These are phyloP conservation scores for Mikania micrantha DNA, from an alignment of 129 eudicot genomes.

Conservation along the genomic window DNA sequence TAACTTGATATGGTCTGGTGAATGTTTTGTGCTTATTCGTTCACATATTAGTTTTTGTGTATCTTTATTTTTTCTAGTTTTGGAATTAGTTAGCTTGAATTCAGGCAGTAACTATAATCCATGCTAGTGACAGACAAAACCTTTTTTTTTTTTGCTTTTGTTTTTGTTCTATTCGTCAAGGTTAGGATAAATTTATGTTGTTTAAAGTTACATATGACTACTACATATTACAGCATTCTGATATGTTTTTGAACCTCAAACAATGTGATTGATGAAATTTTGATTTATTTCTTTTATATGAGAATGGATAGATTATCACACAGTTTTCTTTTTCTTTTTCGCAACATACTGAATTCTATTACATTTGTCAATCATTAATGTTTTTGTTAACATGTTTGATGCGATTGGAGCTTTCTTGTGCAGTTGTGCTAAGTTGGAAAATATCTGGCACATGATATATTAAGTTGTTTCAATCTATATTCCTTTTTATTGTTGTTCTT, in stretches of 20 bases:
- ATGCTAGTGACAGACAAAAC: neutral
- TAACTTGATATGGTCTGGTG: neutral
- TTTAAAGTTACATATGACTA: neutral
- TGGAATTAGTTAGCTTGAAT: neutral
- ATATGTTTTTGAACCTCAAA: neutral
- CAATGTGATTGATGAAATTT: neutral
- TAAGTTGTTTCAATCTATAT: neutral
- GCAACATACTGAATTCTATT: neutral
- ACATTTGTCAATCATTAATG: neutral
- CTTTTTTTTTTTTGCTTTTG: neutral
- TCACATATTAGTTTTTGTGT: neutral
- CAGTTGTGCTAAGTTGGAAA: neutral
- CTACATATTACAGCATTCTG: neutral
- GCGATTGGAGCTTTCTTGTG: neutral
- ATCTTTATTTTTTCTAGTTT: neutral
- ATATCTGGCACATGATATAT: neutral
- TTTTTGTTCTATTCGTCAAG: neutral
- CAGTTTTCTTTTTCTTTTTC: no score
- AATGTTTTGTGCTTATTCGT: slow-evolving; percentile 1
- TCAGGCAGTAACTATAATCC: neutral
- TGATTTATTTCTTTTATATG: neutral
- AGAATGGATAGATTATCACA: neutral
- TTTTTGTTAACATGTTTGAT: neutral
- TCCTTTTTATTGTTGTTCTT: neutral
- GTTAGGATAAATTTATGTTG: neutral